Base-by-base conservation (phyloP, 345 rosid genomes). In the Lumnitzera racemosa region DNA sequence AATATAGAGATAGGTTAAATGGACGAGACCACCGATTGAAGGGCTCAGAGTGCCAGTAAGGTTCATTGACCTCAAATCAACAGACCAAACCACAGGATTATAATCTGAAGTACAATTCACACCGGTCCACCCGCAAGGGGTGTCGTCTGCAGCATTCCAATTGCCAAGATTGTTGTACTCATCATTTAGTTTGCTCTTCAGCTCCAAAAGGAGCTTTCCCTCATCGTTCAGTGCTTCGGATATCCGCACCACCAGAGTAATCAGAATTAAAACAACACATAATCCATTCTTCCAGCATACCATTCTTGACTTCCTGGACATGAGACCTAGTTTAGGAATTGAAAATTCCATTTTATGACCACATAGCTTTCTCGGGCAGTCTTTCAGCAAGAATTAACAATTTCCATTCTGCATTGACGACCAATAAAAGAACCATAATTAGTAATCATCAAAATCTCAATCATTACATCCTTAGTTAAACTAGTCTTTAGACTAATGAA, bases 111-210 rank as follows among this genome's bases (percentile, higher is more conserved):
- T 76, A 81, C 99, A 94, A 53, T 77, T 72, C 64, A 94, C 91
- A 60, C 99, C 95, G 36, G 58, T 67, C 99, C 99, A 94, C 15
- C 62, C 53, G 68, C 99, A 94, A 0, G 99, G 97, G 7, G 81
- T 86, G 70, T 80, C 87, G 48, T 88, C 97, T 47, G 50, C 61
- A 20, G 75, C 56, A n/a, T 84, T 84, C 99, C 99, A 94, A 55
- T 75, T 76, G 57, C 62, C 67, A 20, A 94, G 82, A 74, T 64
- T 62, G 56, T 70, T 70, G 47, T 66, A 61, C 0, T 74, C 54
- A 73, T 90, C 96, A 36, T 74, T 73, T 46, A 94, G 70, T 36
- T 76, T 70, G 57, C 64, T 77, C 79, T 84, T 94, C 51, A 90
- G 60, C 64, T 86, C 82, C 17, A 90, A 53, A 15, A 94, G 87